phyloP scores from a whole-genome alignment of 371 early-diverging fungal genomes.

The Chytridiales sp. region DNA sequence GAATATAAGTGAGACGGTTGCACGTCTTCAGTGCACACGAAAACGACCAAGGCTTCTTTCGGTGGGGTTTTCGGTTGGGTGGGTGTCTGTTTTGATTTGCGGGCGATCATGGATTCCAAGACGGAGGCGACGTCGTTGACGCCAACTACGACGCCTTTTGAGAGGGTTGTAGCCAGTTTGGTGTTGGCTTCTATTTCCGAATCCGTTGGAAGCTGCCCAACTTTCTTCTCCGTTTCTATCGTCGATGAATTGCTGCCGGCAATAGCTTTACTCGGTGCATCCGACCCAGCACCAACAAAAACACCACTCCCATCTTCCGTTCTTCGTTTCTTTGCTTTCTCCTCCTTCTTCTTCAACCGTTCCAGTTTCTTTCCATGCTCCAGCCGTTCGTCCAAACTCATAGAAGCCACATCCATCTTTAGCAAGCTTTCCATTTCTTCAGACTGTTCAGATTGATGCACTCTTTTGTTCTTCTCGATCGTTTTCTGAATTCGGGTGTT shows the following conservation, averaged over 20 bases:
- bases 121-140: slow-evolving; percentile 21
- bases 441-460: no score
- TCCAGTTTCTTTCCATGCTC: no score
- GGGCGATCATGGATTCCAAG: neutral
- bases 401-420: no score
- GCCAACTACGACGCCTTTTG: slow-evolving; percentile 19
- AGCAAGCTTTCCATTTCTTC: no score
- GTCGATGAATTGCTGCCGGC: neutral
- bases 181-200: neutral
- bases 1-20: slow-evolving; percentile 27
- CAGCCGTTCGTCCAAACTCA: no score
- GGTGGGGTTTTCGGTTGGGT: neutral
- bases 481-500: no score
- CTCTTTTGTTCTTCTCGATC: no score
- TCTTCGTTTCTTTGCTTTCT: no score
- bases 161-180: neutral
- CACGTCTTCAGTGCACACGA: slow-evolving; percentile 32
- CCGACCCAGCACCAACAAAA: neutral
- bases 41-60: slow-evolving; percentile 12
- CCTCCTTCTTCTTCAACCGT: slow-evolving; percentile 11
- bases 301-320: neutral
- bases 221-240: no score
- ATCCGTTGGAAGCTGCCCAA: no score
- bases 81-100: neutral
- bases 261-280: neutral